Conservation (phyloP, 352 stramenopile species). For the Phytophthora sansomeana region DNA sequence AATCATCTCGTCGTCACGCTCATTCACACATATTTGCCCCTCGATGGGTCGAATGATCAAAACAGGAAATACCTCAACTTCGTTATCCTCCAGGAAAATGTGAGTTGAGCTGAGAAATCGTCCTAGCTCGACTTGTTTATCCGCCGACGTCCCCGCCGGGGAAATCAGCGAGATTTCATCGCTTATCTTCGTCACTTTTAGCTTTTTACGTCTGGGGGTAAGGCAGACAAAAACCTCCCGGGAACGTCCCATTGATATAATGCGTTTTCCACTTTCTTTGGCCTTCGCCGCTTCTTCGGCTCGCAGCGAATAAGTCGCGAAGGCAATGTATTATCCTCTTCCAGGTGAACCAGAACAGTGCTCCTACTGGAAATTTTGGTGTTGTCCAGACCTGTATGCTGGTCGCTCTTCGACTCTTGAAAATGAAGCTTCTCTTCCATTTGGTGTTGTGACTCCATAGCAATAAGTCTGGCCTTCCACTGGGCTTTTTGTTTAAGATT, state of each 20-base stretch:
- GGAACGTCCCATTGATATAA: constrained; percentile 31
- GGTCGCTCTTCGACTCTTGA: neutral
- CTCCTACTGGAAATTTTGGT: constrained; percentile 6
- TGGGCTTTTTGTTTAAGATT: constrained; percentile 42
- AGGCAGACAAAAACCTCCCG: constrained; percentile 18
- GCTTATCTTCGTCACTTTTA: constrained; percentile 49
- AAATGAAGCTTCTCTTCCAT: constrained; percentile 24
- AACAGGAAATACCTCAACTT: constrained; percentile 76
- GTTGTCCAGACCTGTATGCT: neutral
- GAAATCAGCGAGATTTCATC: constrained; percentile 51
- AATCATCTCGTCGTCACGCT: neutral
- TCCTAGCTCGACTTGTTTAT: constrained; percentile 36
- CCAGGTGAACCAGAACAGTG: constrained; percentile 30
- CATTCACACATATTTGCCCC: constrained; percentile 36
- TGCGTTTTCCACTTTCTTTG: constrained; percentile 33
- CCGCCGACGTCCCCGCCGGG: constrained; percentile 35
- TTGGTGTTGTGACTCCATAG: constrained; percentile 64
- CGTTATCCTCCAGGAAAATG: constrained; percentile 57
- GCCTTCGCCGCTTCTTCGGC: constrained; percentile 34
- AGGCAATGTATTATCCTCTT: constrained; percentile 37
- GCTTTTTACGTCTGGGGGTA: constrained; percentile 24
- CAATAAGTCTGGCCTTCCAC: constrained; percentile 60
- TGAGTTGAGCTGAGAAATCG: constrained; percentile 57
- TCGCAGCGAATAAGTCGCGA: constrained; percentile 47
- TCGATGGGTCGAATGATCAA: constrained; percentile 59